These are phyloP conservation scores for Thraustotheca clavata DNA, from an alignment of 352 stramenopile genomes.

Conservation along the genomic window DNA sequence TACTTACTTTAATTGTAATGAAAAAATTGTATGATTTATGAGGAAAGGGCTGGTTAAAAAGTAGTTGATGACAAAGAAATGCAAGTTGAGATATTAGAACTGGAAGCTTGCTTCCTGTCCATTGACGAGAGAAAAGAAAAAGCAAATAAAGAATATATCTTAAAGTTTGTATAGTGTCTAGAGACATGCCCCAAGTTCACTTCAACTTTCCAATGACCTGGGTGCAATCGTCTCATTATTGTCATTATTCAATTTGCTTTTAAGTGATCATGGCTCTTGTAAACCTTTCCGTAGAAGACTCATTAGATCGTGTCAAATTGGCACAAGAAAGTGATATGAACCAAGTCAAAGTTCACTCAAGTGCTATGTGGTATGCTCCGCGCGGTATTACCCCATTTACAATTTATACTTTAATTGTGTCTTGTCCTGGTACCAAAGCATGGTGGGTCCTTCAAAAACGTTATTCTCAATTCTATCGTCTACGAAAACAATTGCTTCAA, in stretches of 20 bases:
- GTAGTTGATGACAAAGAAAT: no score
- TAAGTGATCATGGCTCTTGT: not conserved
- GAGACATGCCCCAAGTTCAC: no score
- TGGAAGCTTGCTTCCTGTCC: no score
- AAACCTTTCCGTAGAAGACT: no score
- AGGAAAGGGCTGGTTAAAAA: no score
- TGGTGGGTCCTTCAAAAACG: conserved; percentile 85
- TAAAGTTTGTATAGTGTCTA: not conserved
- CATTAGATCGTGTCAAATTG: not conserved
- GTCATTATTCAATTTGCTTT: not conserved
- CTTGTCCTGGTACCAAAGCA: conserved; percentile 71
- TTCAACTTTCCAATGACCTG: not conserved
- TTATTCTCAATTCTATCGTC: conserved; percentile 78
- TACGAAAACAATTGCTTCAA: conserved; percentile 55
- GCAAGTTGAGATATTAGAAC: no score
- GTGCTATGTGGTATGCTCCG: conserved; percentile 39
- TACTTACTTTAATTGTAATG: no score
- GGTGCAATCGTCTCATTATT: not conserved
- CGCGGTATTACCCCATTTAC: conserved; percentile 43
- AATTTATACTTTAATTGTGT: conserved; percentile 84
- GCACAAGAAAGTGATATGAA: conserved; percentile 1
- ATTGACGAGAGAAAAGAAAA: no score
- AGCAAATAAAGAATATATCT: not conserved
- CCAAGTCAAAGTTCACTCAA: conserved; percentile 29
- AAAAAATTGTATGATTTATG: no score